Evolutionary conservation across 2,329 filamentous ascomycete species (phyloP).

Genomic region (Colletotrichum phormii): DNA sequence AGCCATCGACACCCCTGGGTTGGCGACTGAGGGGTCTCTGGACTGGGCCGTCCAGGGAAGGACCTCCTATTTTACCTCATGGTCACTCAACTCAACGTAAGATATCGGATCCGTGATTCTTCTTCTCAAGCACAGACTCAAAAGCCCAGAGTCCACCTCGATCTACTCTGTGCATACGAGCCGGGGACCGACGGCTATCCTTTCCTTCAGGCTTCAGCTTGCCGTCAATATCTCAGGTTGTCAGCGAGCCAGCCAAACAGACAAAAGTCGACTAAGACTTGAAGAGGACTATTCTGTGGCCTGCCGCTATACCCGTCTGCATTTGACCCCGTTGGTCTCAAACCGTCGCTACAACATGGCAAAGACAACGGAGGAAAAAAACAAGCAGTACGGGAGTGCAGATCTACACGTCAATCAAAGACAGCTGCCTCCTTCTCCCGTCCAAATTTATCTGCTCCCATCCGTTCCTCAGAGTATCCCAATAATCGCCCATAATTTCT

Average conservation of each 20-base stretch:
- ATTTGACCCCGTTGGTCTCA: background rate
- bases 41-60: conserved; percentile 18
- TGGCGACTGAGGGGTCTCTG: conserved; percentile 8
- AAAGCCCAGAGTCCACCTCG: background rate
- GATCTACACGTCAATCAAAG: background rate
- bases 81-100: background rate
- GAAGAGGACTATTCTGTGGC: background rate
- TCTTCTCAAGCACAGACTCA: background rate
- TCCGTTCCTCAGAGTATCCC: background rate
- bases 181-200: background rate
- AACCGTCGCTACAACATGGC: background rate
- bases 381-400: background rate
- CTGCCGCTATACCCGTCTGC: background rate
- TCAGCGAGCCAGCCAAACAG: background rate
- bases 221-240: background rate
- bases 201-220: background rate
- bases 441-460: conserved; percentile 7
- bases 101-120: background rate
- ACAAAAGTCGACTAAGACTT: background rate
- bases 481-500: background rate
- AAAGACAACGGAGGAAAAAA: background rate
- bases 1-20: conserved; percentile 1
- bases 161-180: background rate
- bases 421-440: background rate
- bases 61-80: conserved; percentile 15